Evolutionary conservation across 352 stramenopile genomes (phyloP), one percentile per base, ranked within the genome.

Genomic region (Pythium grandisporangium): DNA sequence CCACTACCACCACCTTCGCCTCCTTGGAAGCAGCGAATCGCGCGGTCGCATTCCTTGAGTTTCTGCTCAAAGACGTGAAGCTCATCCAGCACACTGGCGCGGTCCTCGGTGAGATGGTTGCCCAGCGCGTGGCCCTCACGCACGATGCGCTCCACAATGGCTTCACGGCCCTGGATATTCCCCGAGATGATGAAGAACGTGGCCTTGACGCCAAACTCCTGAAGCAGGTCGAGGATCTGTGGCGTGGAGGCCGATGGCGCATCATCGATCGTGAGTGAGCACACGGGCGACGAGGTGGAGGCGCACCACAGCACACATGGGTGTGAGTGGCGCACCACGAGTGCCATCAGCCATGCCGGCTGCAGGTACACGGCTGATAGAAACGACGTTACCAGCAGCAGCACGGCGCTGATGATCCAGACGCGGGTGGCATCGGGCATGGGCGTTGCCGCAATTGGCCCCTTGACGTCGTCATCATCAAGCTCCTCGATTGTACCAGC

Each of bases 151-250:
- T 58, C 57, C 27, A 93, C 33, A 10, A 84, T 61, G 8, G 85
- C 59, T 48, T 93, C 79, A 35, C 76, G 63, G 25, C 74, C 76
- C 6, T 54, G 45, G 30, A 90, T 84, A 39, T 78, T 62, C 44
- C 59, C 51, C 2, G 74, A 84, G 60, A 93, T 93, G 61, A 93
- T 69, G 48, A 93, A 93, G 57, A 93, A 93, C 39, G 79, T 90
- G 38, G 80, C 80, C 32, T 71, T 76, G 32, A 89, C 60, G 22
- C 61, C 58, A 54, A 84, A 45, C 23, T 73, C 50, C 14, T 58
- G 62, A 34, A 93, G 55, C 16, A 88, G 53, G 29, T 93, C 80
- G 19, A 93, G 77, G 37, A 93, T 79, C 33, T 60, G 58, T 22
- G 68, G 48, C 23, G 80, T 93, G 22, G 48, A 53, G 6, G 66